Conservation (phyloP, 306 rosid species). For the Castanea crenata region DNA sequence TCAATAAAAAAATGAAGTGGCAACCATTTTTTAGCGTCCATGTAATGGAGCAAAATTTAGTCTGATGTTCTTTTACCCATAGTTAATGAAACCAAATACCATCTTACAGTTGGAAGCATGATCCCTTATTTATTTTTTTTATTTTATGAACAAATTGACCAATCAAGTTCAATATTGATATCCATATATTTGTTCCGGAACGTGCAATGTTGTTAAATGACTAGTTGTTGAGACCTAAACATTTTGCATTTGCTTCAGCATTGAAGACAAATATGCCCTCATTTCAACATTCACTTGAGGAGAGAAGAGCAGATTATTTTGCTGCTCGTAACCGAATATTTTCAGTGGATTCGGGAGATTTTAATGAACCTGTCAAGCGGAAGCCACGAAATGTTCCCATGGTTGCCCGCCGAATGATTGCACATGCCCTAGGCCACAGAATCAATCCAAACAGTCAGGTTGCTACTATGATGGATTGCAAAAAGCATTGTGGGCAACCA, state of each 20-base stretch:
- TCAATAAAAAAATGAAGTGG: not conserved
- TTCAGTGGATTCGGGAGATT: conserved; percentile 52
- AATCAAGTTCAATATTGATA: not conserved
- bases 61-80: not conserved
- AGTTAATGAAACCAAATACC: not conserved
- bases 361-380: conserved; percentile 50
- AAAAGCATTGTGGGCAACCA: conserved; percentile 27
- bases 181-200: not conserved
- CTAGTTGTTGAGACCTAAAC: conserved; percentile 14
- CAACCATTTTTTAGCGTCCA: not conserved
- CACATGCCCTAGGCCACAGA: conserved; percentile 92
- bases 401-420: conserved; percentile 97
- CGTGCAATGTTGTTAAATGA: not conserved
- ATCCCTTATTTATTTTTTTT: no score
- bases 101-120: not conserved
- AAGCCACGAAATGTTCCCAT: conserved; percentile 74
- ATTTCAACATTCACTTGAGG: conserved; percentile 66
- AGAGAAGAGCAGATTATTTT: conserved; percentile 81
- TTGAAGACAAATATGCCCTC: conserved; percentile 32
- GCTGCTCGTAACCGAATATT: conserved; percentile 90
- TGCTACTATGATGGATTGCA: conserved; percentile 26
- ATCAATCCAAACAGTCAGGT: conserved; percentile 45
- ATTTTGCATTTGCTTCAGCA: conserved; percentile 37
- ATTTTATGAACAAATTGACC: not conserved
- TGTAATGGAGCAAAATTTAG: not conserved